Base-by-base conservation (phyloP, 2,329 filamentous ascomycete species). In the Microdochium trichocladiopsis region DNA sequence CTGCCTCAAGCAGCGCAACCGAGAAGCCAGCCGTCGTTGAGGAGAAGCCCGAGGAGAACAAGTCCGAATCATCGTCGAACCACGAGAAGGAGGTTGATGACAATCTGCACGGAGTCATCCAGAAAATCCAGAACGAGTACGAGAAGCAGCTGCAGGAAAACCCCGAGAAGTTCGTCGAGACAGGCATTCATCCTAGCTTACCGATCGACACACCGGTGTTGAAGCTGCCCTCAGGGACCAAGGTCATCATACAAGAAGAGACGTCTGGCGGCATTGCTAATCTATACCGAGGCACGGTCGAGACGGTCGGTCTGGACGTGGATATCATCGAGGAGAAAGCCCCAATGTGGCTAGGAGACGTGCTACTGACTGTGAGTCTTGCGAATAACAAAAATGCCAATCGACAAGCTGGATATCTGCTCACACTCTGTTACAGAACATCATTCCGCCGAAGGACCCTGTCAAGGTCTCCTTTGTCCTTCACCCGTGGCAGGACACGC, bases 381-480 rank as follows among this genome's bases (percentile, higher is more conserved):
- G n/a, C n/a, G n/a, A n/a, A n/a, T n/a, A n/a, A n/a, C n/a, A n/a
- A n/a, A n/a, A n/a, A n/a, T n/a, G n/a, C n/a, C n/a, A n/a, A n/a
- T 36, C n/a, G 23, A 33, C 12, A 8, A 51, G 53, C 54, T 49
- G 59, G 8, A 10, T 21, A 22, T 54, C 51, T 47, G 52, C 54
- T 60, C 47, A 54, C 51, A 47, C 47, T 48, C 3, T 49, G 5
- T 22, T 22, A 18, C 66, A 90, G 75, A 96, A 96, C 66, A 79
- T 83, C 65, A 82, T 90, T 9, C 90, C 91, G 0, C 71, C 78
- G 54, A 97, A 97, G 72, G 94, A 97, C n/a, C 85, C 92, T 1
- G 83, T 93, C 60, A 99, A 99, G 76, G 86, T 97, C n/a, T 92
- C 90, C 3, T 99, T 99, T 63, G 81, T 96, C 16, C 76, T 99